Conservation (phyloP, 2,329 filamentous ascomycete species). For the Talaromyces sp. region DNA sequence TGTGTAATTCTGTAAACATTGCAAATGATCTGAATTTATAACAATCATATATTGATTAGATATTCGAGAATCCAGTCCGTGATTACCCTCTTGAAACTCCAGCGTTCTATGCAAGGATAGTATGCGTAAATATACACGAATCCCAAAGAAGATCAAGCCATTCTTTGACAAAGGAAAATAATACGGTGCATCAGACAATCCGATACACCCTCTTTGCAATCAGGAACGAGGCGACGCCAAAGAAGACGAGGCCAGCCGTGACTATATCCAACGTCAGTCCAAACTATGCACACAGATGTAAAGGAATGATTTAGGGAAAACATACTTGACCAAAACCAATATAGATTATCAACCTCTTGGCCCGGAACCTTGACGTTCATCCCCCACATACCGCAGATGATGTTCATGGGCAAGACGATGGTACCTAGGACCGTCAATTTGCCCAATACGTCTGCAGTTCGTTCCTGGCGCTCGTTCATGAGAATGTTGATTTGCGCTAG, state of each 20-base stretch:
- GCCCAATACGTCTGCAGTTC: conserved; percentile 90
- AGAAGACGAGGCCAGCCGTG: conserved; percentile 67
- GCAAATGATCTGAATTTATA: background rate
- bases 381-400: conserved; percentile 96
- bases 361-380: conserved; percentile 98
- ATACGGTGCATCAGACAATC: conserved; percentile 54
- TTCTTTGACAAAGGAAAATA: background rate
- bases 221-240: conserved; percentile 70
- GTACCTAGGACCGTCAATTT: conserved; percentile 94
- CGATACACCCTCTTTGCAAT: conserved; percentile 74
- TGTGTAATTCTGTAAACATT: background rate
- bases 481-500: conserved; percentile 98
- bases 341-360: conserved; percentile 73
- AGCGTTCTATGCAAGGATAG: background rate
- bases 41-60: background rate
- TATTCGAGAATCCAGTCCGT: background rate
- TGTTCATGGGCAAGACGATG: conserved; percentile 97
- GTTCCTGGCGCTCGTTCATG: conserved; percentile 96
- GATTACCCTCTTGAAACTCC: background rate
- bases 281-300: background rate
- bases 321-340: conserved; percentile 66
- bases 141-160: background rate
- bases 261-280: conserved; percentile 28
- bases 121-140: background rate
- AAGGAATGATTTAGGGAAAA: conserved; percentile 7